Evolutionary conservation across 1,139 yeast genomes (phyloP), one percentile per base, ranked within the genome.

Genomic region (Yamadazyma triangularis): DNA sequence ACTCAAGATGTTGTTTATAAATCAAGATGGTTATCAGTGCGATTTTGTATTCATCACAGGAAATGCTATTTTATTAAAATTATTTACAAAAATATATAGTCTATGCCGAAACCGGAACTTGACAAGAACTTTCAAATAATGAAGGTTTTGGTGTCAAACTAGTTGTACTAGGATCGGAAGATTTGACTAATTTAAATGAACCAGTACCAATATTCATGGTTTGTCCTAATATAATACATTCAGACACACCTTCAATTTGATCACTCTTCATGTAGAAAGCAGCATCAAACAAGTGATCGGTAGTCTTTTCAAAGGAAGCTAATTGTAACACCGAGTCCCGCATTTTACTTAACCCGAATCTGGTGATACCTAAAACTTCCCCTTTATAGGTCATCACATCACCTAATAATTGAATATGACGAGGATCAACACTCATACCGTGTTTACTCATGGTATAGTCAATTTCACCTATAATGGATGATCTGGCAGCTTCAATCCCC

Each of bases 351-450:
- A 93, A 71, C 45, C 99, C 99, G 50, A 93, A 93, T 61, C 99
- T 76, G 3, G 99, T 93, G 53, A 93, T 93, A 59, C 99, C 98
- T 47, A 93, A 71, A 6, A 93, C 95, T 55, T 93, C 98, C 38
- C 99, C 99, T 64, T 91, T 93, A 58, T 87, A 93, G 0, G 97
- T 87, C 99, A 93, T 93, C 35, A 93, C 98, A 57, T 93, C 99
- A 42, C 98, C 98, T 41, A 93, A 66, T 31, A 93, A 67, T 64
- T 91, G 98, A 56, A 93, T 88, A 62, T 93, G 99, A 70, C 99
- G 95, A 41, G 98, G 98, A 69, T 93, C 99, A 35, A 93, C 97
- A 57, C 95, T 86, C 98, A 93, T 93, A 60, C 98, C 98, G 70
- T 93, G 98, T 59, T 88, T 87, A 58, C 95, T 81, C 99, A 93